phyloP scores from a whole-genome alignment of 2,329 filamentous ascomycete species.

The Colletotrichum aenigma region DNA sequence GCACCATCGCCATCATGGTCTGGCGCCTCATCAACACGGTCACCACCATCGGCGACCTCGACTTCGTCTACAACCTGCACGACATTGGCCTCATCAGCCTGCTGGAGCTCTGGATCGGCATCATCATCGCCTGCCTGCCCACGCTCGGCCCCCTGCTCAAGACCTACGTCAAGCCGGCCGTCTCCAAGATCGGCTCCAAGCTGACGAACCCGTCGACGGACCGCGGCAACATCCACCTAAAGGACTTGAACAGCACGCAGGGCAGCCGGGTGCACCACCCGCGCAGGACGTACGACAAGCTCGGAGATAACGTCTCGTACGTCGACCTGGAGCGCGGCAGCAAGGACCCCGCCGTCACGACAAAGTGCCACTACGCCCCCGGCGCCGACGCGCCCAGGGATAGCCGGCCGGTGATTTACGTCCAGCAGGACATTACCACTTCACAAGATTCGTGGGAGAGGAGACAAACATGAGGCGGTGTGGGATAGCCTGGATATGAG shows the following conservation, averaged over 20 bases:
- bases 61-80: slow-evolving; percentile 26
- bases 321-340: slow-evolving; percentile 2
- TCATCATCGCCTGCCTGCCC: slow-evolving; percentile 46
- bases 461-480: neutral
- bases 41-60: slow-evolving; percentile 16
- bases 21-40: slow-evolving; percentile 37
- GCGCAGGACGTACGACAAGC: slow-evolving; percentile 8
- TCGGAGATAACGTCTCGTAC: neutral
- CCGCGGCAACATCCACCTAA: neutral
- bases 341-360: neutral
- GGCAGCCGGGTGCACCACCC: neutral
- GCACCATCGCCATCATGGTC: slow-evolving; percentile 41
- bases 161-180: slow-evolving; percentile 22
- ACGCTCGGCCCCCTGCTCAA: slow-evolving; percentile 39
- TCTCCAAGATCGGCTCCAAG: slow-evolving; percentile 19
- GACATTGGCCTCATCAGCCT: slow-evolving; percentile 39
- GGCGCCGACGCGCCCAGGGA: neutral
- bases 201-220: slow-evolving; percentile 9
- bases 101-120: slow-evolving; percentile 41
- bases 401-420: slow-evolving; percentile 10
- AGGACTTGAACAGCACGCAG: neutral
- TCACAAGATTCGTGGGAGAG: neutral
- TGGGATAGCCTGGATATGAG: neutral
- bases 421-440: slow-evolving; percentile 7
- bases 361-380: slow-evolving; percentile 2